Evolutionary conservation across 2,329 filamentous ascomycete genomes (phyloP), one percentile per base, ranked within the genome.

Genomic region (Phialophora expanda): DNA sequence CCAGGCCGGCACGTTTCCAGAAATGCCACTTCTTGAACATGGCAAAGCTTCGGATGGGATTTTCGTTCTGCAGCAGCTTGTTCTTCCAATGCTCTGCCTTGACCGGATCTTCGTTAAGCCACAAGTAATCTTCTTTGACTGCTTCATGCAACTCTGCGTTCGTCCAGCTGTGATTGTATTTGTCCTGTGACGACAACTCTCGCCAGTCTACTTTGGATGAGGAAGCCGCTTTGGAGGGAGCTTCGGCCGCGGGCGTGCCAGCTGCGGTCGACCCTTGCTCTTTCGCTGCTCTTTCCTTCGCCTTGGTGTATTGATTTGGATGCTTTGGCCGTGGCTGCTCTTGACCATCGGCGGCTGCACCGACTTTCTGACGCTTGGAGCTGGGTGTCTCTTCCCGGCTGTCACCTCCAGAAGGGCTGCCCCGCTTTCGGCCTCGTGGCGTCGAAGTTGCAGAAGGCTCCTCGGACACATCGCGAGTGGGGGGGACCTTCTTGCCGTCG

Each of bases 11-110:
- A 5, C 22, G 63, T 58, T 65, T 69, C 71, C 71, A 73, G 30
- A 66, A 62, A n/a, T 56, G 61, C 71, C 71, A 73, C 46, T 72
- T 73, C 24, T 62, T 61, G 38, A 68, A 67, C 71, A 72, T 72
- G 57, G 68, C 66, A 55, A 66, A 71, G 53, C 70, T 72, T 51
- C 71, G 68, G 2, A 73, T 70, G 5, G 71, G 71, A 58, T 73
- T 71, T 41, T 68, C 58, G 24, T 68, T 67, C 12, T 66, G 66
- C n/a, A 72, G 55, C 22, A 73, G 68, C 61, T 69, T 71, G 22
- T 66, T 48, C 41, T 68, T 70, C 69, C 67, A 70, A 3, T 67
- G 59, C 54, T 61, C 63, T 12, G 69, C 69, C 60, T 66, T 69
- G 8, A 28, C 59, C 2, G 70, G 67, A 32, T 72, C 69, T 7